phyloP scores from a whole-genome alignment of 345 rosid genomes.

The Populus deltoides region DNA sequence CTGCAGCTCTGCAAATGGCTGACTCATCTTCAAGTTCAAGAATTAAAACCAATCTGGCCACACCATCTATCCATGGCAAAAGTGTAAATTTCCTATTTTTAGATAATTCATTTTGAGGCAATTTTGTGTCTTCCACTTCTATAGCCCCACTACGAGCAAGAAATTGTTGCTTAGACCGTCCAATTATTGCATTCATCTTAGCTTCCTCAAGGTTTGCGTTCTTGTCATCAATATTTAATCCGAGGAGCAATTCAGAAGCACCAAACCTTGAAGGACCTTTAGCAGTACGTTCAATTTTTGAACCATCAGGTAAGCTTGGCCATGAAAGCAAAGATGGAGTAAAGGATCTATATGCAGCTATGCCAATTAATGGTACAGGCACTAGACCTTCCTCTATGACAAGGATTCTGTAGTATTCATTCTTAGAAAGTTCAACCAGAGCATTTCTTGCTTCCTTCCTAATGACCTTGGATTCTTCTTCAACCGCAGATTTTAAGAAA shows the following conservation, averaged over 20 bases:
- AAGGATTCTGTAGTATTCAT: slow-evolving; percentile 68
- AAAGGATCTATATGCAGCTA: slow-evolving; percentile 69
- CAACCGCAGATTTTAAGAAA: slow-evolving; percentile 44
- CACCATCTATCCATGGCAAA: slow-evolving; percentile 77
- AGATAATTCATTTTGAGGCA: slow-evolving; percentile 36
- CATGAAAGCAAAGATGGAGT: slow-evolving; percentile 64
- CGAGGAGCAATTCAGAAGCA: slow-evolving; percentile 75
- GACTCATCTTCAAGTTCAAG: slow-evolving; percentile 73
- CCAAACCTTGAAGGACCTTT: slow-evolving; percentile 64
- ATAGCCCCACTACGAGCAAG: slow-evolving; percentile 83
- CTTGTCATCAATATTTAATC: slow-evolving; percentile 48
- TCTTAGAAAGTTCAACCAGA: slow-evolving; percentile 75
- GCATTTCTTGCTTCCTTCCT: slow-evolving; percentile 72
- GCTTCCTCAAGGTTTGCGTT: slow-evolving; percentile 55
- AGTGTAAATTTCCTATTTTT: slow-evolving; percentile 44
- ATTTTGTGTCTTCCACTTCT: slow-evolving; percentile 56
- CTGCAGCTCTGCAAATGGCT: slow-evolving; percentile 70
- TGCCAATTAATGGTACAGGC: slow-evolving; percentile 74
- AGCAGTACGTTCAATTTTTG: slow-evolving; percentile 50
- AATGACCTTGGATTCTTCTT: slow-evolving; percentile 49
- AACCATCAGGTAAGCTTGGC: slow-evolving; percentile 83
- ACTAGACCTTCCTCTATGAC: slow-evolving; percentile 80
- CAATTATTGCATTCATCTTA: slow-evolving; percentile 69
- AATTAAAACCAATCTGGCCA: slow-evolving; percentile 82
- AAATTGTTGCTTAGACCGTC: slow-evolving; percentile 69